These are phyloP conservation scores for Flaveria floridana DNA, from an alignment of 140 eudicot genomes.

Conservation along the genomic window DNA sequence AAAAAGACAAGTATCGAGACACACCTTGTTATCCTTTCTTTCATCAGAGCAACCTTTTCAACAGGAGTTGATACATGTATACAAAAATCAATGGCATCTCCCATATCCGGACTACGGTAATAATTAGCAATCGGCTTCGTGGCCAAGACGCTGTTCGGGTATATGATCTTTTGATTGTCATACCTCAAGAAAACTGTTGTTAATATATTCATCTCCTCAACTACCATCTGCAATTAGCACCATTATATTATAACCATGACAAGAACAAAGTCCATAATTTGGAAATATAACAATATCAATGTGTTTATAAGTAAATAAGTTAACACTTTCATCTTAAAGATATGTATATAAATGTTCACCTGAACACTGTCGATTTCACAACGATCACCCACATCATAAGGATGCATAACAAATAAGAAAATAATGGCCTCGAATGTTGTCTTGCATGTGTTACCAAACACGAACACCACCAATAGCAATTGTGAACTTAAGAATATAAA, in stretches of 20 bases:
- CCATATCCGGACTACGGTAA: slow-evolving; percentile 96
- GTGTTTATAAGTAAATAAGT: not conserved
- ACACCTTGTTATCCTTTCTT: slow-evolving; percentile 71
- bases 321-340: not conserved
- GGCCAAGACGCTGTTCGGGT: slow-evolving; percentile 78
- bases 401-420: slow-evolving; percentile 92
- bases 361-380: slow-evolving; percentile 77
- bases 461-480: slow-evolving; percentile 70
- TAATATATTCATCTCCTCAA: slow-evolving; percentile 93
- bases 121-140: slow-evolving; percentile 78
- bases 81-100: slow-evolving; percentile 77
- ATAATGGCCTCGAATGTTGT: slow-evolving; percentile 95
- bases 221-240: slow-evolving; percentile 61
- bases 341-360: slow-evolving; percentile 34
- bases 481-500: slow-evolving; percentile 83
- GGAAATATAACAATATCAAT: not conserved
- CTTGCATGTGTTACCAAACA: slow-evolving; percentile 93
- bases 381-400: slow-evolving; percentile 92
- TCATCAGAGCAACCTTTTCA: slow-evolving; percentile 72
- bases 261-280: not conserved
- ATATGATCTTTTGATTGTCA: slow-evolving; percentile 77
- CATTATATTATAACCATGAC: not conserved
- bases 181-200: slow-evolving; percentile 73
- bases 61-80: slow-evolving; percentile 72
- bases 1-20: not conserved